Base-by-base conservation (phyloP, 2,329 filamentous ascomycete genomes). In the Colletotrichum sp. region DNA sequence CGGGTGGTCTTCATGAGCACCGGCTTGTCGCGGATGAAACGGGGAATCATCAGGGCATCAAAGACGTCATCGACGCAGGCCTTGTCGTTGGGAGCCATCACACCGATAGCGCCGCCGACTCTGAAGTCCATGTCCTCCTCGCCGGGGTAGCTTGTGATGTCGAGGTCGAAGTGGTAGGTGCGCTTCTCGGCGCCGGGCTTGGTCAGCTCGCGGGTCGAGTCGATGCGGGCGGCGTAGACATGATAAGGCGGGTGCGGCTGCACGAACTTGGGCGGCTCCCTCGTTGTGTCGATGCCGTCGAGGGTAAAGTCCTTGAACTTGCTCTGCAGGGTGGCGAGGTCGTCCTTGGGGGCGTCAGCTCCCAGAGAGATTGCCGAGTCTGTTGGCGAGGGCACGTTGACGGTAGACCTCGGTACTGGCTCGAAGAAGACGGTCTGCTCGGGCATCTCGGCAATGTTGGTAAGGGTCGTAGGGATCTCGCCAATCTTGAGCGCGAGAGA, bases 151-250 rank as follows among this genome's bases (percentile, higher is more conserved):
- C 98, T 94, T 65, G 96, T 98, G 66, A 99, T 94, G 81, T 99
- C 97, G 60, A 99, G 92, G 81, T 99, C 97, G 81, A 99, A 99
- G 85, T 99, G 97, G 84, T 96, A 98, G 0, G 97, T 99, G 76
- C 96, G 92, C 91, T 99, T 99, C 88, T 98, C 95, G 7, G 97
- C 97, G 26, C 96, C 96, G 28, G 92, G 89, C 83, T 92, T 94
- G 14, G 97, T 99, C 82, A 99, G 87, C 85, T 98, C 96, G 72
- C 97, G 93, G 4, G 95, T 92, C 80, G 93, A 93, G 85, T 95
- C 94, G 63, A 99, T 91, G 78, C 93, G 95, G n/a, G 96, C 96
- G 1, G 96, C 94, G 85, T 95, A 98, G 76, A 99, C 96, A 79
- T 96, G 90, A 85, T 98, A 97, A 0, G 97, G 97, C 72, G 95